Evolutionary conservation across 2,329 filamentous ascomycete genomes (phyloP), one percentile per base, ranked within the genome.

Genomic region (Elsinoe fawcettii): DNA sequence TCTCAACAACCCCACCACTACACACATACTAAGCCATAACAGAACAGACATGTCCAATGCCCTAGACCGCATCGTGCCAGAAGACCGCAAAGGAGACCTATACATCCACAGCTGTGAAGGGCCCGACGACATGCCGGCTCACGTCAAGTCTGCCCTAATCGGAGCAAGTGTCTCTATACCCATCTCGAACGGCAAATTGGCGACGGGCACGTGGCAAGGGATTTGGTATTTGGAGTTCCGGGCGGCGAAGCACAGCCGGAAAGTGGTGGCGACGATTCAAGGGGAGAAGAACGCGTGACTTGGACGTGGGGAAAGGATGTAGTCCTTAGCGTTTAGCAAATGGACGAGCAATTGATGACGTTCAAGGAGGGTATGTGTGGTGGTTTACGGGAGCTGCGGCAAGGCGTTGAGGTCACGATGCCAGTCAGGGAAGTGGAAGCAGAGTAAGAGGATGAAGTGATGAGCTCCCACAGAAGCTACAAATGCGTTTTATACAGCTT

Each of bases 151-250:
- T 58, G 87, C 90, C 0, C 75, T 99, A 51, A 80, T 97, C 27
- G 93, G 93, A 12, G 89, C 91, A 3, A 95, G 87, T 64, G 84
- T 97, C 2, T 92, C 85, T 5, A 87, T 99, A 59, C 93, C 93
- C 1, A 96, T 99, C 70, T 86, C 82, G 60, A 84, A 97, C 67
- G 93, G 93, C 37, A 84, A 81, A 64, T 71, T 97, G 69, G 85
- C 76, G 8, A 82, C 78, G 14, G 83, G 83, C 1, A 85, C 82
- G 14, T 92, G 88, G 88, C 88, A 93, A 83, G 84, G 93, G 0
- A 92, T 97, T 59, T 97, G 89, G 88, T 95, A 95, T 71, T 75
- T 96, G 62, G 93, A 97, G 73, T 97, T 97, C 70, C 80, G 92
- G 58, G 80, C 77, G 2, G 76, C 76, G 64, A 89, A 83, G 72